Base-by-base conservation (phyloP, 2,329 filamentous ascomycete species). In the Xylaria sp. region DNA sequence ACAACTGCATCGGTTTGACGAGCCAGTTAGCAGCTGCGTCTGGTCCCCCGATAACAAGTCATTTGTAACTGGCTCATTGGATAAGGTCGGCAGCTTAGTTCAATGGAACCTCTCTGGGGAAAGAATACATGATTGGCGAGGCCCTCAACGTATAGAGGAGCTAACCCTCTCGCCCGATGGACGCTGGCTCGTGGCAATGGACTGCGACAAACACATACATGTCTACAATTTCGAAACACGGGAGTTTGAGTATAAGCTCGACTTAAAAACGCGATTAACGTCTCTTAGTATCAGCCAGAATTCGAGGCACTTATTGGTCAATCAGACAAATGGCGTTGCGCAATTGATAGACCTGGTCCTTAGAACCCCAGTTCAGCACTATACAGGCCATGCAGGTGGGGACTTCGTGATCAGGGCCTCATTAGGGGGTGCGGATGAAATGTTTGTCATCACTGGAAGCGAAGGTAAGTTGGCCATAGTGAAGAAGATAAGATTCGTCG, bases 391-490 rank as follows among this genome's bases (percentile, higher is more conserved):
- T 69, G 87, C 85, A 51, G 93, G 94, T 70, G 90, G 89, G 62
- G 83, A 91, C 1, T 97, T 85, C 76, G 87, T 98, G 64, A 97
- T 99, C 67, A 87, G 95, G 59, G 92, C 90, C 75, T 84, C 86
- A 0, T 96, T 98, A 80, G 96, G 96, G 19, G 96, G 96, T 36
- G 94, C 95, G 1, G 91, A 93, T 67, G 94, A 98, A 81, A 94
- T 91, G 78, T 98, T 98, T 79, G 91, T 98, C 9, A 85, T 97
- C 32, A 95, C 93, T 75, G 96, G 96, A 11, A 97, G 94, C 75
- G 94, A 98, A 86, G 92, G 93, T 94, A 82, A 75, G 84, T 74
- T 21, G 30, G 27, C 24, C 54, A 12, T 12, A 19, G 51, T 39
- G 24, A 39, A 48, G 30, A 12, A 56, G 30, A n/a, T 32, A 17